Evolutionary conservation across 495 filamentous ascomycete genomes (phyloP).

Genomic region (Penicillium flavigenum): DNA sequence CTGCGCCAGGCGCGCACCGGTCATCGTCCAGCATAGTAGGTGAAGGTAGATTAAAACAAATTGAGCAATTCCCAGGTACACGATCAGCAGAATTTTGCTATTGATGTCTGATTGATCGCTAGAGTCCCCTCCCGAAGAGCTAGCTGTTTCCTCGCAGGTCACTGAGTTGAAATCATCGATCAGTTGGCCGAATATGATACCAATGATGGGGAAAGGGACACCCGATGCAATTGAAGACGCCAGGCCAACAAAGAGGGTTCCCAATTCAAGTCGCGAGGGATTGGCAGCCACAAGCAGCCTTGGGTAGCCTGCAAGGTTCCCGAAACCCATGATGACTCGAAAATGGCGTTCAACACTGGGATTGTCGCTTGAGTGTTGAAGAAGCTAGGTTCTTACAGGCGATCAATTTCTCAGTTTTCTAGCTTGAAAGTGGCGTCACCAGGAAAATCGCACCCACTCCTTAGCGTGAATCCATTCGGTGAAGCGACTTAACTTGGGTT

Average conservation of each 20-base stretch:
- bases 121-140: slow-evolving; percentile 12
- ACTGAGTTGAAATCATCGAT: slow-evolving; percentile 64
- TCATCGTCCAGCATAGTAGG: slow-evolving; percentile 57
- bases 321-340: slow-evolving; percentile 27
- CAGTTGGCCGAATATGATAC: slow-evolving; percentile 66
- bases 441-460: slow-evolving; percentile 7
- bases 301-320: slow-evolving; percentile 42
- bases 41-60: slow-evolving; percentile 59
- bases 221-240: slow-evolving; percentile 59
- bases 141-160: slow-evolving; percentile 45
- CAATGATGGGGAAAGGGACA: slow-evolving; percentile 66
- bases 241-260: slow-evolving; percentile 39
- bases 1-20: slow-evolving; percentile 60
- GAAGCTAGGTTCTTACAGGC: slow-evolving; percentile 7
- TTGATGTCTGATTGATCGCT: slow-evolving; percentile 49
- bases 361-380: slow-evolving; percentile 11
- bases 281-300: slow-evolving; percentile 42
- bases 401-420: slow-evolving; percentile 12
- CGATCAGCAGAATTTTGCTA: slow-evolving; percentile 57
- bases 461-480: slow-evolving; percentile 13
- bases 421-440: slow-evolving; percentile 13
- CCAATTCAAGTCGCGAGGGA: slow-evolving; percentile 22
- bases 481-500: slow-evolving; percentile 1
- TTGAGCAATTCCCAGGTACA: slow-evolving; percentile 62
- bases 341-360: slow-evolving; percentile 6